A percentile compares a stretch with the other conserved stretches of the same genome.
Evolutionary conservation across 1,284 basidiomycete genomes (phyloP).

Genomic region (Singerocomus inundabilis): DNA sequence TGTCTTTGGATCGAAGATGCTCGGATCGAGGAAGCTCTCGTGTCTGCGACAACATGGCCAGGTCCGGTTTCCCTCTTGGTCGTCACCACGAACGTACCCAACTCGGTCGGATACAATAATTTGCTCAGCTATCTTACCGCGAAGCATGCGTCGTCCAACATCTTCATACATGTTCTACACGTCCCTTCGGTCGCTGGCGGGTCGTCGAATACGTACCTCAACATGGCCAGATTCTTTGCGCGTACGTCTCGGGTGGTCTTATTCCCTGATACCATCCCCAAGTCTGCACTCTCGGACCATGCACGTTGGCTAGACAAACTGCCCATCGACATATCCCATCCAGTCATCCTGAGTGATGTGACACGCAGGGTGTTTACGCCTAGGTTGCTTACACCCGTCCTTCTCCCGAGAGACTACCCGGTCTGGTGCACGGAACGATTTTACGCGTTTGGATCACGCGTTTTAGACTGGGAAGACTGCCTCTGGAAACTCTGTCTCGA

Average conservation of each 20-base stretch:
- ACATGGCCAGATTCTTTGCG: constrained; percentile 61
- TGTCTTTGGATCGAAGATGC: constrained; percentile 51
- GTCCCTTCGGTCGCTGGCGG: constrained; percentile 36
- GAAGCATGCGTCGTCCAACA: constrained; percentile 23
- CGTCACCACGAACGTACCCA: constrained; percentile 36
- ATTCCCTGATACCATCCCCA: constrained; percentile 43
- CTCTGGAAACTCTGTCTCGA: constrained; percentile 68
- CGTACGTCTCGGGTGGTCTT: constrained; percentile 48
- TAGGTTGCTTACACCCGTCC: constrained; percentile 43
- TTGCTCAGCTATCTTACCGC: constrained; percentile 27
- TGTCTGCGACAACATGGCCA: constrained; percentile 43
- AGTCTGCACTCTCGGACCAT: not conserved
- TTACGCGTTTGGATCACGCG: constrained; percentile 45
- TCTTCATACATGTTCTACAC: constrained; percentile 51
- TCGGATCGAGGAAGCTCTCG: constrained; percentile 36
- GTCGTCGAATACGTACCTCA: constrained; percentile 57
- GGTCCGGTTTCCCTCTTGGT: constrained; percentile 58
- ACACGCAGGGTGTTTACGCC: constrained; percentile 33
- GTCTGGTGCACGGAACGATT: constrained; percentile 66
- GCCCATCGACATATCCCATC: constrained; percentile 30
- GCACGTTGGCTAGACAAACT: constrained; percentile 22
- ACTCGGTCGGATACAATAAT: constrained; percentile 31
- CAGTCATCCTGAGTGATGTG: constrained; percentile 27
- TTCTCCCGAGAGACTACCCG: constrained; percentile 47
- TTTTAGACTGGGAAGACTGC: constrained; percentile 61